These are phyloP conservation scores for Termitomyces sp. DNA, from an alignment of 768 basidiomycete genomes.

Conservation along the genomic window DNA sequence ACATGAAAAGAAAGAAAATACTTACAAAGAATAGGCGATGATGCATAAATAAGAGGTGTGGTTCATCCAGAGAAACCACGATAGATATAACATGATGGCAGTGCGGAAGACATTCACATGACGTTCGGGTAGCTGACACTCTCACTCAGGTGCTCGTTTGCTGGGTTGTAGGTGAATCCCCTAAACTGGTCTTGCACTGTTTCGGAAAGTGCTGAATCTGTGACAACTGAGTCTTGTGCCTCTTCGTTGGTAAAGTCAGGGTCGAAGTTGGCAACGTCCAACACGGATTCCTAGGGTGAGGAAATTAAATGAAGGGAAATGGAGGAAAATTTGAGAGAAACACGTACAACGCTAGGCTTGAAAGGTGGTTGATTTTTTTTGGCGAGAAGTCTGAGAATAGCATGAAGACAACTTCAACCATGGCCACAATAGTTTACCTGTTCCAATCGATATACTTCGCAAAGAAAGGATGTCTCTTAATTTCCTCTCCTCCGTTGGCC, in stretches of 20 bases:
- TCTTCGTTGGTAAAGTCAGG: conserved; percentile 96
- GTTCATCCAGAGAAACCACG: not conserved
- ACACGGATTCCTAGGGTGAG: conserved; percentile 66
- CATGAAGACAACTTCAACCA: not conserved
- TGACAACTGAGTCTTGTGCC: conserved; percentile 93
- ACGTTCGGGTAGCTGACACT: conserved; percentile 63
- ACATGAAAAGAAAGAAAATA: not conserved
- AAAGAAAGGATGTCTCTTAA: conserved; percentile 95
- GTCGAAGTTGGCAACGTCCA: conserved; percentile 97
- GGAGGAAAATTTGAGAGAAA: not conserved
- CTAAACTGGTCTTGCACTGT: conserved; percentile 96
- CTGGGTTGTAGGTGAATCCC: conserved; percentile 86
- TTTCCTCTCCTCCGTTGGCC: conserved; percentile 91
- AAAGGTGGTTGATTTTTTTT: conserved; percentile 98
- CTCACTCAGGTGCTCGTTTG: conserved; percentile 79
- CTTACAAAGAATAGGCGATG: not conserved
- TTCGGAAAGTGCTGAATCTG: conserved; percentile 86
- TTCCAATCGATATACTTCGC: conserved; percentile 91
- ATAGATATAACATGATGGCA: not conserved
- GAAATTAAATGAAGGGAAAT: not conserved
- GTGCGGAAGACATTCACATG: conserved; percentile 14
- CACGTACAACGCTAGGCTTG: conserved; percentile 89
- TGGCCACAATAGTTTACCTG: conserved; percentile 33
- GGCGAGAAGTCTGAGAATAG: conserved; percentile 52
- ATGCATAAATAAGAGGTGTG: not conserved